phyloP scores from a whole-genome alignment of 108 stramenopile species.

The Conticribra weissflogii region DNA sequence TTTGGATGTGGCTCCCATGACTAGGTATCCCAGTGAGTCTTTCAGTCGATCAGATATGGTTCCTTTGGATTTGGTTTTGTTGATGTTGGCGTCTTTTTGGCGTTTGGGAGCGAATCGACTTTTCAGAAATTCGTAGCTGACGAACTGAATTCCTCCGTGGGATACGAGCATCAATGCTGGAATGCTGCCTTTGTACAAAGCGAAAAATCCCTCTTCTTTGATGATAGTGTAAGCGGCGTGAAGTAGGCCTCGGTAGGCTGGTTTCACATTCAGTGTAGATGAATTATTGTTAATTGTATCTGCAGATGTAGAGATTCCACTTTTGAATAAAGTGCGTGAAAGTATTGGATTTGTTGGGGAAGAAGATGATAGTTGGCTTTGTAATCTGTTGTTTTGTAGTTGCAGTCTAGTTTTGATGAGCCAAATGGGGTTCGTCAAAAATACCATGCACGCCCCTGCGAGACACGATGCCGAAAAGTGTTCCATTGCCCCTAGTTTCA shows the following conservation, averaged over 20 bases:
- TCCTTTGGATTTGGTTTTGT: neutral
- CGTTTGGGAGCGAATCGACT: slow-evolving; percentile 52
- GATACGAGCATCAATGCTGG: slow-evolving; percentile 94
- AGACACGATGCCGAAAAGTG: slow-evolving; percentile 70
- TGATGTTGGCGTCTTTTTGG: neutral
- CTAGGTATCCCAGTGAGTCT: slow-evolving; percentile 81
- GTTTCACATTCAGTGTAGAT: slow-evolving; percentile 22
- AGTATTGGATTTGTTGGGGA: slow-evolving; percentile 28
- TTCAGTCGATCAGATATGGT: slow-evolving; percentile 54
- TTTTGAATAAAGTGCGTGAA: too few relatives aligned
- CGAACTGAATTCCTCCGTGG: slow-evolving; percentile 98
- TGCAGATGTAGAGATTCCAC: slow-evolving; percentile 35
- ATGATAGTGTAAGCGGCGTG: slow-evolving; percentile 86
- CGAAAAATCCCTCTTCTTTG: slow-evolving; percentile 90
- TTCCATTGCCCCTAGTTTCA: slow-evolving; percentile 58
- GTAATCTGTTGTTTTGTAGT: slow-evolving; percentile 76
- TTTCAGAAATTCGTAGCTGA: slow-evolving; percentile 94
- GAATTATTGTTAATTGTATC: too few relatives aligned
- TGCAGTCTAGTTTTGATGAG: slow-evolving; percentile 97
- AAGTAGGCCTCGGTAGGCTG: slow-evolving; percentile 74
- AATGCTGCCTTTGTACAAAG: slow-evolving; percentile 93
- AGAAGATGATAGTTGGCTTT: slow-evolving; percentile 25
- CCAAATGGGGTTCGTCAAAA: slow-evolving; percentile 97
- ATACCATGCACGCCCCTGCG: slow-evolving; percentile 91
- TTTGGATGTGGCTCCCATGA: slow-evolving; percentile 86